Evolutionary conservation across 331 rosid species (phyloP).

Genomic region (Pyrus hybrid): DNA sequence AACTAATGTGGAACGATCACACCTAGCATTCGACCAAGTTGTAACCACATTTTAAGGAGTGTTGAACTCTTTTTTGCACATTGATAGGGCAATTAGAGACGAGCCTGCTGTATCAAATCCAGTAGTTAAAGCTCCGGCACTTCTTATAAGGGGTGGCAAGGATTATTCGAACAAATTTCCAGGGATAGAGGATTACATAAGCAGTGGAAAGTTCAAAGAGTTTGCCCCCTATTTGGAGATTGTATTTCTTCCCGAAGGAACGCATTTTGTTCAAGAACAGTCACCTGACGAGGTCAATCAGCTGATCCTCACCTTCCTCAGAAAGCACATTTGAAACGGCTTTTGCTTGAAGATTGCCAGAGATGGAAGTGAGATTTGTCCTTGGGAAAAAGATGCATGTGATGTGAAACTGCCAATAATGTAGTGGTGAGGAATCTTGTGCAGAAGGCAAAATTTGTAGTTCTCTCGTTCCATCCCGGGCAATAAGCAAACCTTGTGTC

Average conservation of each 20-base stretch:
- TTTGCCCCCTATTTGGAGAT: constrained; percentile 53
- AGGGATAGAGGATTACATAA: constrained; percentile 50
- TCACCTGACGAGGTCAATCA: constrained; percentile 52
- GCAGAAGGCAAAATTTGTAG: not conserved
- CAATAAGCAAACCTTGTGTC: too few species aligned
- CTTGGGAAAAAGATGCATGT: not conserved
- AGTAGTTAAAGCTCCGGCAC: constrained; percentile 40
- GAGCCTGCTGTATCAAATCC: constrained; percentile 30
- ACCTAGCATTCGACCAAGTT: not conserved
- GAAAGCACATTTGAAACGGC: constrained; percentile 28
- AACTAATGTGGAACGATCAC: not conserved
- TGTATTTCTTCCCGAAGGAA: constrained; percentile 61
- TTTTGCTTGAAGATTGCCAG: not conserved
- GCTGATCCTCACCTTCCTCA: constrained; percentile 48
- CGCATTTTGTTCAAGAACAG: constrained; percentile 86
- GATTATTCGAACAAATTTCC: constrained; percentile 61
- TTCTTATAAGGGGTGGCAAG: constrained; percentile 64
- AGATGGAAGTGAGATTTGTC: not conserved
- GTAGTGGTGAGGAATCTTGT: not conserved
- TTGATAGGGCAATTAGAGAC: constrained; percentile 37
- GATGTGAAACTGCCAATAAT: not conserved
- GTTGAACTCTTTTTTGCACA: constrained; percentile 1
- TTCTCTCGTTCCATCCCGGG: not conserved
- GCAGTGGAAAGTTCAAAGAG: constrained; percentile 45
- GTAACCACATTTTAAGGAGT: not conserved